phyloP scores from a whole-genome alignment of 75 land plant genomes.

The Sequoiadendron giganteum region DNA sequence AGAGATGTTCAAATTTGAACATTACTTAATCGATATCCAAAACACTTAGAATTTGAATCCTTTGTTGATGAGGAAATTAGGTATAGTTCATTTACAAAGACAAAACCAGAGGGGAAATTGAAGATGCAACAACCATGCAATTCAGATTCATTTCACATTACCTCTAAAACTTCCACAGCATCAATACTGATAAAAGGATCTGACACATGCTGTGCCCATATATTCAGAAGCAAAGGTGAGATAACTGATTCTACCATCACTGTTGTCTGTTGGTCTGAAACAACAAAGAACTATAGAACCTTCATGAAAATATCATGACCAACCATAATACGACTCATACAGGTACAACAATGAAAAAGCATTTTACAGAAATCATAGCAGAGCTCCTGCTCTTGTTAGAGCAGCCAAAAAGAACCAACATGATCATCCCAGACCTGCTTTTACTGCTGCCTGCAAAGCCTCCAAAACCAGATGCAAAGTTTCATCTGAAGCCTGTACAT shows the following conservation, averaged over 20 bases:
- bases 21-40: neutral
- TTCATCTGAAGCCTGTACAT: constrained; percentile 88
- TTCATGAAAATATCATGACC: neutral
- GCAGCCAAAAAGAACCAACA: constrained; percentile 4
- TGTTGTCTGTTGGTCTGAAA: constrained; percentile 56
- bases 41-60: neutral
- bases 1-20: neutral
- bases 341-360: neutral
- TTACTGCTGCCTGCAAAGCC: constrained; percentile 77
- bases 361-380: neutral
- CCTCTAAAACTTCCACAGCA: constrained; percentile 91
- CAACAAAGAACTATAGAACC: neutral
- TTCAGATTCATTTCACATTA: constrained; percentile 14
- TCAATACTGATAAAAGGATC: constrained; percentile 97
- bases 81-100: neutral
- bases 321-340: neutral
- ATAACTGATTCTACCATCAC: constrained; percentile 66
- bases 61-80: neutral
- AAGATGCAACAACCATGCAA: neutral
- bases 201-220: constrained; percentile 79
- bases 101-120: neutral
- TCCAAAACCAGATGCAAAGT: constrained; percentile 93
- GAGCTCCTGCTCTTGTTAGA: neutral
- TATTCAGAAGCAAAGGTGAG: constrained; percentile 83
- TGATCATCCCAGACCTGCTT: constrained; percentile 50